A percentile compares a stretch with the other conserved stretches of the same genome.
These are phyloP conservation scores for Neofusicoccum sp. DNA, from an alignment of 2,329 filamentous ascomycete species.

Conservation along the genomic window DNA sequence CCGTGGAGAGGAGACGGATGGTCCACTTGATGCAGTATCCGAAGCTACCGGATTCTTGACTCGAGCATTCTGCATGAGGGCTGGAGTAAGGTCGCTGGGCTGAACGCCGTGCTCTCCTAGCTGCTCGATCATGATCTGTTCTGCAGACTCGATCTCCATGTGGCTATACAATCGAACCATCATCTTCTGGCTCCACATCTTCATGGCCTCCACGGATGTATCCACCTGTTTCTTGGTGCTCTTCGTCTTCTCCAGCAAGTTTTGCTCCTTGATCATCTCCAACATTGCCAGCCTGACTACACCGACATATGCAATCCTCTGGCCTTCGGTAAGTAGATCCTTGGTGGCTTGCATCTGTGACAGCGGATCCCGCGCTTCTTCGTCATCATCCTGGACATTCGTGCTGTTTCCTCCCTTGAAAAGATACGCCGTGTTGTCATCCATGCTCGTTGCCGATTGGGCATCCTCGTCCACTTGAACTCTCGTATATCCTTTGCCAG, in stretches of 20 bases:
- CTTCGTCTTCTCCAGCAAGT: slow-evolving; percentile 61
- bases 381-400: slow-evolving; percentile 68
- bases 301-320: slow-evolving; percentile 94
- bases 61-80: slow-evolving; percentile 85
- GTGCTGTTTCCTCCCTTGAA: slow-evolving; percentile 62
- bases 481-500: slow-evolving; percentile 90
- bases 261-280: slow-evolving; percentile 69
- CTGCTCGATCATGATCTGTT: slow-evolving; percentile 99
- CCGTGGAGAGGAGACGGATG: slow-evolving; percentile 33
- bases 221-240: slow-evolving; percentile 70
- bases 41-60: slow-evolving; percentile 89
- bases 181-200: slow-evolving; percentile 98
- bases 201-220: slow-evolving; percentile 71
- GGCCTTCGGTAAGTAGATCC: slow-evolving; percentile 88
- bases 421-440: slow-evolving; percentile 93
- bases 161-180: slow-evolving; percentile 93
- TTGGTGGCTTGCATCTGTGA: slow-evolving; percentile 95
- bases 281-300: slow-evolving; percentile 79
- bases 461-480: slow-evolving; percentile 95
- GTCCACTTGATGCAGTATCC: slow-evolving; percentile 34
- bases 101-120: slow-evolving; percentile 87
- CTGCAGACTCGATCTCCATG: slow-evolving; percentile 88
- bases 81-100: slow-evolving; percentile 76
- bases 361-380: slow-evolving; percentile 73
- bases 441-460: slow-evolving; percentile 90